Evolutionary conservation across 768 basidiomycete species (phyloP), one percentile per base, ranked within the genome.

Genomic region (Cystofilobasidium bisporidii): DNA sequence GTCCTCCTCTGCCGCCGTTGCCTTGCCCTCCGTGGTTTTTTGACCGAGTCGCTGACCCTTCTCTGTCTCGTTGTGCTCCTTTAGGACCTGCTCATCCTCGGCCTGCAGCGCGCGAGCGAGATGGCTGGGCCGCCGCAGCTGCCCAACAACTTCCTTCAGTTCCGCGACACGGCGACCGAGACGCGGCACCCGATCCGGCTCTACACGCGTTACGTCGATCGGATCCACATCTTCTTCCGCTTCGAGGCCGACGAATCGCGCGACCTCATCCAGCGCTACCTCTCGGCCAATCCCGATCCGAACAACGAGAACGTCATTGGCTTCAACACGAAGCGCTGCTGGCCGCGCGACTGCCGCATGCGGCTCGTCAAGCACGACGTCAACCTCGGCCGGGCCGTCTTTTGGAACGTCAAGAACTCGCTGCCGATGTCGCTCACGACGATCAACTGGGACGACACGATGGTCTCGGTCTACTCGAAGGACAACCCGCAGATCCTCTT

Each of bases 301-400:
- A 98, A 80, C 72, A 97, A 97, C 79, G 96, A 97, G 79, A 98
- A 98, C 74, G 89, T 98, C 71, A 94, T 97, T 71, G 96, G 94
- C 0, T 99, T 97, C 79, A 97, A 97, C 80, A 98, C 97, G 81
- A 96, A 94, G 78, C 87, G 91, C 60, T 98, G 96, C 79, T 99
- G 96, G 96, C 96, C 96, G 43, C 84, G 93, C 72, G 96, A 99
- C 78, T 99, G 96, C 77, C 87, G 96, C 68, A 99, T 99, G 96
- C 82, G 96, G 40, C 82, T 99, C 66, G 94, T 96, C 82, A 99
- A 99, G 79, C 96, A 99, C 77, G 96, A 99, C 75, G 96, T 98
- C 78, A 98, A 99, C 78, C 81, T 99, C 55, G 96, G 94, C 26
- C 84, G 96, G 70, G 96, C 96, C 2, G 96, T 97, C 12, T 98